Evolutionary conservation across 176 grass and related monocot genomes (phyloP).

Genomic region (Cocos nucifera): DNA sequence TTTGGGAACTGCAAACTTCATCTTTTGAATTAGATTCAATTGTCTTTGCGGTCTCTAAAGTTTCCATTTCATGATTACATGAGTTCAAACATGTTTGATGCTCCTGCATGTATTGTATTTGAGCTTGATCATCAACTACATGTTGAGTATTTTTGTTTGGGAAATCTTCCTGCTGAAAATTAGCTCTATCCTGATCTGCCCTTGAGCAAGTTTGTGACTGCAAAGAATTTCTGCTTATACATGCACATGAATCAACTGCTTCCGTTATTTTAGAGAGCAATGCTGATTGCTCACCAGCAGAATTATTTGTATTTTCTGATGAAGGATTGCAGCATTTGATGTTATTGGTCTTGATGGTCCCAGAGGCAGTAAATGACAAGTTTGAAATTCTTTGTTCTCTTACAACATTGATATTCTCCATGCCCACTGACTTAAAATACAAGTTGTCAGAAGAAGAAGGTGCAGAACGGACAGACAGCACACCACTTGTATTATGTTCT

Average conservation of each 20-base stretch:
- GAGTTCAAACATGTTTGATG: constrained; percentile 22
- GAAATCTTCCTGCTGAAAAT: constrained; percentile 5
- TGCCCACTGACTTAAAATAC: neutral
- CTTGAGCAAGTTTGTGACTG: constrained; percentile 19
- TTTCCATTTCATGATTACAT: constrained; percentile 11
- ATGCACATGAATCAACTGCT: constrained; percentile 8
- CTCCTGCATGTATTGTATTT: constrained; percentile 5
- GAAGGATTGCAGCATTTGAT: constrained; percentile 7
- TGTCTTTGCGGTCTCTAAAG: constrained; percentile 9
- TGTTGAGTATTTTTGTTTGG: too few relatives aligned
- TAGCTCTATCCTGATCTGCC: constrained; percentile 17
- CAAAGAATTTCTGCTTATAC: constrained; percentile 7
- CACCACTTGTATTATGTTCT: constrained; percentile 19
- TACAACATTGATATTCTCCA: constrained; percentile 20
- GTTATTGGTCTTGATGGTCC: constrained; percentile 6
- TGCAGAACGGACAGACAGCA: constrained; percentile 23
- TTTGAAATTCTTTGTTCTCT: constrained; percentile 11
- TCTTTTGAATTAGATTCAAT: constrained; percentile 28
- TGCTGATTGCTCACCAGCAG: constrained; percentile 29
- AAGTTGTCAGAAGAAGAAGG: constrained; percentile 25
- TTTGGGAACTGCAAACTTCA: constrained; percentile 21
- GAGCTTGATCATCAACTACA: constrained; percentile 19
- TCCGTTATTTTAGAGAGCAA: too few relatives aligned
- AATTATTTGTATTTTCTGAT: constrained; percentile 13
- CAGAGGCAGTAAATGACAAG: constrained; percentile 20